Evolutionary conservation across 768 basidiomycete species (phyloP), one percentile per base, ranked within the genome.

Genomic region (Mycena metata): DNA sequence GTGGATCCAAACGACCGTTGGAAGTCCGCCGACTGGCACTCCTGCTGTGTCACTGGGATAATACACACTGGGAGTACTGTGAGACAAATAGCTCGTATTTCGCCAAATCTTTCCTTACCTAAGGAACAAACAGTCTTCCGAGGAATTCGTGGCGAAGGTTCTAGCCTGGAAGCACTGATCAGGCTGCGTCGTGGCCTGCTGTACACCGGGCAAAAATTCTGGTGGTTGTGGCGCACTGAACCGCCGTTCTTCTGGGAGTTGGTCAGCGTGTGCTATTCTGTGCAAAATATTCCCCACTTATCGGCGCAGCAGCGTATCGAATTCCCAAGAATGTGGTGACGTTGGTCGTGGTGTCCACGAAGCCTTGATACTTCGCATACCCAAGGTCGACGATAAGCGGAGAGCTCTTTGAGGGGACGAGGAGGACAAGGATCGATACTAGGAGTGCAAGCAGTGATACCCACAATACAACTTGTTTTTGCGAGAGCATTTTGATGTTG

Each of bases 221-320:
- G 81, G 82, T 24, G 67, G 49, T 30, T 75, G 75, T 5, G 82
- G 82, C 0, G 74, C 78, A 54, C 72, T 70, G 74, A 80, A 84
- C 16, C 83, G 77, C 23, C 79, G 67, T 15, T 64, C 66, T 23
- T 77, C 83, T 81, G 49, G 15, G 4, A 42, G 54, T 21, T 42
- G 5, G 8, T 6, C 16, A 54, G 30, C 13, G 39, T 26, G 21
- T 30, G 30, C 30, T 30, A 30, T 30, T n/a, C 16, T 56, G 11
- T 3, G n/a, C 7, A 36, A 39, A 39, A 39, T 39, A 58, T 16
- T 35, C 64, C 79, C 26, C 26, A 84, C 86, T 86, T 35, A 80
- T 67, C 3, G 87, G 86, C 30, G 85, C 76, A 19, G 84, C 84
- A 13, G 88, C 87, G 75, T 84, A 88, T 10, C 86, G 80, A 49